Evolutionary conservation across 768 basidiomycete genomes (phyloP), one percentile per base, ranked within the genome.

Genomic region (Mycena alexandri): DNA sequence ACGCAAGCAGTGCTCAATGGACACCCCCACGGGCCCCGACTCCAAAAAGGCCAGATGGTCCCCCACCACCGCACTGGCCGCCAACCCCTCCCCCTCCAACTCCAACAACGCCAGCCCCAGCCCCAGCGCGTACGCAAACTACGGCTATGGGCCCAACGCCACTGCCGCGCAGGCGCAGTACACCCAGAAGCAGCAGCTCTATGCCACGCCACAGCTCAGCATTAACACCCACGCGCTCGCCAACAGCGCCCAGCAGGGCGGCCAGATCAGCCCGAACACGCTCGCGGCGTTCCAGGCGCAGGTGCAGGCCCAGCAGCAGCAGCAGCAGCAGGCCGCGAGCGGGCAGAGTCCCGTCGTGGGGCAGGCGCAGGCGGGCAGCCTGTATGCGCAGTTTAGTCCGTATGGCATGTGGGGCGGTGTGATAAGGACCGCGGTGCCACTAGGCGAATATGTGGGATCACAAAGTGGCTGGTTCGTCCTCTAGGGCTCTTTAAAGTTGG

Each of bases 41-140:
- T 85, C 90, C 61, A 95, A 95, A 87, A 95, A 95, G 81, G 90
- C 94, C 64, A 92, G 94, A 72, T 94, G 93, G 93, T 93, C 92
- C 33, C 92, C 93, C 58, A 89, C 86, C 56, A 88, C 84, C 46
- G 79, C 75, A n/a, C n/a, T n/a, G n/a, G n/a, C n/a, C n/a, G n/a
- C n/a, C n/a, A n/a, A n/a, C n/a, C n/a, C n/a, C 61, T 10, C 29
- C 29, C 13, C 29, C 29, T 3, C 29, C 9, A 52, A 33, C 17
- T 2, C 29, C 9, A 34, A 19, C 50, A 52, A 52, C 60, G 78
- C 85, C 63, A 86, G 89, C 53, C n/a, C n/a, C n/a, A 90, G 93
- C 76, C 87, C 89, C 24, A 29, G 29, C 29, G 38, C 38, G 38
- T 94, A 92, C 76, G 92, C 92, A 66, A 94, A 94, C 84, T 94